Base-by-base conservation (phyloP, 352 stramenopile species). In the Phytophthora pini region DNA sequence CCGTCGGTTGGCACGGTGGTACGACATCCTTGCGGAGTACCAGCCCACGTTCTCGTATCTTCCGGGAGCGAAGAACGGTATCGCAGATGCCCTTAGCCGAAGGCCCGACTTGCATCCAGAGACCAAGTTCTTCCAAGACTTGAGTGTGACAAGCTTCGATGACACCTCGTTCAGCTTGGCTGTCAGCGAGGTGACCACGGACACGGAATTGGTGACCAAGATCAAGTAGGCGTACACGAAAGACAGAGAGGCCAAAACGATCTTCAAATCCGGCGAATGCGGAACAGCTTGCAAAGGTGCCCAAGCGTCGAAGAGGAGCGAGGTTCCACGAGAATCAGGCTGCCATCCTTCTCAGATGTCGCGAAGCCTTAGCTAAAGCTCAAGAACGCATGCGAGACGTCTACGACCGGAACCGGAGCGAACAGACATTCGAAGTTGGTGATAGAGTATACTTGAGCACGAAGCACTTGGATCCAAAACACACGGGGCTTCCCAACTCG, bases 361-460 rank as follows among this genome's bases (percentile, higher is more conserved):
- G 49, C 10, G 56, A 59, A 53, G 50, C 63, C 0, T 31, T 71
- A 6, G 49, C 48, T 1, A 2, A 57, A 34, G 49, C 56, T 4
- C 55, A 70, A 56, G 53, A 56, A 24, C 15, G 40, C 0, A 61
- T 65, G 62, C 32, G 31, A 2, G 55, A 57, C 22, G 50, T 67
- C 44, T 67, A 67, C 50, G 43, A 71, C 20, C 15, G 31, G 5
- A 56, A 51, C 12, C 50, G 44, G 4, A 9, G 12, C 1, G 56
- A 71, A 26, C 32, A 62, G 12, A 13, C 24, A 5, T 71, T 71
- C 11, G 20, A 56, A 8, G 48, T 61, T 5, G 56, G 50, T 4
- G 51, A 72, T n/a, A 38, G 31, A 12, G 64, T 68, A 6, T 67
- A 60, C 34, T 22, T 72, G 20, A 64, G 53, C 15, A 64, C 56